Percentiles rank a stretch among this genome's conserved stretches.
These are phyloP conservation scores for Oxalis stricta DNA, from an alignment of 441 rosid genomes.

Conservation along the genomic window DNA sequence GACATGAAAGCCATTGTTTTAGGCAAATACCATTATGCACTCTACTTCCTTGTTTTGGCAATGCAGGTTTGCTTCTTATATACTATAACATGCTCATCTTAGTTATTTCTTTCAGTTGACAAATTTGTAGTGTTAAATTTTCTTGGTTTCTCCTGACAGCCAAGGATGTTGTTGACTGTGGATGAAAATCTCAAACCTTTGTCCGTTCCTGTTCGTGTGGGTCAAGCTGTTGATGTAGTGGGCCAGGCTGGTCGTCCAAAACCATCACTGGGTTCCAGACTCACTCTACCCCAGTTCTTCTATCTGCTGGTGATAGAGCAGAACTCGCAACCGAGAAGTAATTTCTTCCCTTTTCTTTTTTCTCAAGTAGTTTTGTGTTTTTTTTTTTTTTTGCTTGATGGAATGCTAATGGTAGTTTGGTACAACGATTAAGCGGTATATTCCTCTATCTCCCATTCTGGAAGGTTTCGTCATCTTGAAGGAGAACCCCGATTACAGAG, in stretches of 20 bases:
- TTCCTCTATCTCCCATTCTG: constrained; percentile 77
- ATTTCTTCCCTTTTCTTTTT: constrained; percentile 2
- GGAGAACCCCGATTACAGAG: constrained; percentile 69
- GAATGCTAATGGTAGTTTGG: not conserved
- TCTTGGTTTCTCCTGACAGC: constrained; percentile 28
- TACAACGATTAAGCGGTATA: constrained; percentile 74
- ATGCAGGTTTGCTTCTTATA: constrained; percentile 58
- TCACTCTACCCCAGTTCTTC: constrained; percentile 82
- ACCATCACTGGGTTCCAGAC: constrained; percentile 93
- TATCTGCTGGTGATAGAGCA: constrained; percentile 90
- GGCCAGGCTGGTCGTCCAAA: constrained; percentile 90
- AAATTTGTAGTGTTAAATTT: not conserved
- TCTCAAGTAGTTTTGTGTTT: not conserved
- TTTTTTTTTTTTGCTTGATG: not conserved
- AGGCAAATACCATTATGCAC: constrained; percentile 78
- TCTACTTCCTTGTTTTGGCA: constrained; percentile 80
- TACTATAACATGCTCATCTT: not conserved
- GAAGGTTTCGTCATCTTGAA: constrained; percentile 85
- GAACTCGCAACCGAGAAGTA: constrained; percentile 95
- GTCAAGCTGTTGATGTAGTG: constrained; percentile 91
- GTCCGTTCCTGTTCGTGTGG: constrained; percentile 79
- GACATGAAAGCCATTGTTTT: constrained; percentile 76
- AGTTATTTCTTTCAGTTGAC: not conserved
- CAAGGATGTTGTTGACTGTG: constrained; percentile 85
- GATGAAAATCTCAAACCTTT: constrained; percentile 71